Base-by-base conservation (phyloP, 2,329 filamentous ascomycete species). In the Didymella sp. region DNA sequence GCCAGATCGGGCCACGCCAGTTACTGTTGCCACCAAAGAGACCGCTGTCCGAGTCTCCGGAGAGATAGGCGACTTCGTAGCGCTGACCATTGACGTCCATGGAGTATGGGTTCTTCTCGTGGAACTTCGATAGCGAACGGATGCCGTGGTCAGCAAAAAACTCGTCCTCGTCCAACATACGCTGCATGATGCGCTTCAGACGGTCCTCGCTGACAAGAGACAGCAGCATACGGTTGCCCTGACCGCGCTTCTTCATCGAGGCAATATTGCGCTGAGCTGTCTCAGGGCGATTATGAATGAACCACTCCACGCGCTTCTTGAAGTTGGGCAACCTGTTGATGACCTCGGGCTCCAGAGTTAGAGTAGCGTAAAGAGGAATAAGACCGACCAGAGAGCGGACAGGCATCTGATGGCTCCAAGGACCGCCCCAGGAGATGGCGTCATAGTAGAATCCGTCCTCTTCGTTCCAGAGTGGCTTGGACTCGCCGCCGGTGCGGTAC, bases 391-490 rank as follows among this genome's bases (percentile, higher is more conserved):
- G 85, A 15, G 94, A 98, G 56, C 92, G 85, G 49, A 98, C 91
- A 1, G 92, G 93, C 71, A 98, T 85, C 76, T 97, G 93, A 71
- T 97, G 91, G 50, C 91, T 91, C 88, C 89, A 96, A 7, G 93
- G 93, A 8, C 92, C 92, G 46, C 94, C 94, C 87, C 92, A 98
- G 1, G 93, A 96, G 63, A 98, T 98, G 24, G 94, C 94, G 78
- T 98, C 94, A 73, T 98, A 98, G 83, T 98, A 98, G 82, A 98
- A 98, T 54, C 91, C 92, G 76, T 98, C 94, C 61, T 96, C 86
- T 25, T 97, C 92, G 71, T 97, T 98, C 94, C 94, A 98, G 7
- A 98, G 80, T 30, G 93, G 96, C 71, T 91, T 87, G 69, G 95
- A 90, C 65, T 86, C 73, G 80, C 88, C 80, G 78, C 88, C 78